These are phyloP conservation scores for Backusella sp. DNA, from an alignment of 192 early-diverging fungal genomes.

Conservation along the genomic window DNA sequence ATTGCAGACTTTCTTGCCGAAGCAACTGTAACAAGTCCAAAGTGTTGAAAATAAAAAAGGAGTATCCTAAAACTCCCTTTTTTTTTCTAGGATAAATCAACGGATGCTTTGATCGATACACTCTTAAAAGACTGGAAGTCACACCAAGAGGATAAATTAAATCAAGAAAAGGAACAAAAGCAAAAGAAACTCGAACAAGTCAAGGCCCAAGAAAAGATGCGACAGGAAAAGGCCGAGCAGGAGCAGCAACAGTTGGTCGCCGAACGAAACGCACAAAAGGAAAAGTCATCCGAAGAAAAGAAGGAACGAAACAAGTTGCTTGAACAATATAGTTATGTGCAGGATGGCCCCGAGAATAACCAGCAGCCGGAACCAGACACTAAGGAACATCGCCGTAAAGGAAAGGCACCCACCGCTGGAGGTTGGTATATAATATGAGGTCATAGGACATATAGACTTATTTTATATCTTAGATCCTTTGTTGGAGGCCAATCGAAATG, in stretches of 20 bases:
- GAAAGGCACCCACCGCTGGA: neutral
- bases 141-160: slow-evolving; percentile 37
- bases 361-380: neutral
- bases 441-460: neutral
- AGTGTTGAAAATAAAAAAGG: neutral
- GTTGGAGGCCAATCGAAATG: slow-evolving; percentile 57
- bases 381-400: neutral
- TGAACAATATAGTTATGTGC: slow-evolving; percentile 62
- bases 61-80: too few relatives aligned
- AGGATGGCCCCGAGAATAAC: slow-evolving; percentile 52
- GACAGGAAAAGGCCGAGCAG: slow-evolving; percentile 5
- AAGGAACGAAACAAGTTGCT: slow-evolving; percentile 48
- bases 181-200: slow-evolving; percentile 19
- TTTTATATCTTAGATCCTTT: slow-evolving; percentile 24
- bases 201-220: slow-evolving; percentile 17
- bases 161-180: slow-evolving; percentile 34
- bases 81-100: slow-evolving; percentile 40
- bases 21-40: slow-evolving; percentile 33
- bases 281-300: slow-evolving; percentile 37
- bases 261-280: neutral
- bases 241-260: neutral
- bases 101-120: slow-evolving; percentile 39
- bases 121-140: slow-evolving; percentile 47
- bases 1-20: slow-evolving; percentile 69
- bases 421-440: neutral